phyloP scores from a whole-genome alignment of 148 eudicot genomes.

The Cornus controversa region DNA sequence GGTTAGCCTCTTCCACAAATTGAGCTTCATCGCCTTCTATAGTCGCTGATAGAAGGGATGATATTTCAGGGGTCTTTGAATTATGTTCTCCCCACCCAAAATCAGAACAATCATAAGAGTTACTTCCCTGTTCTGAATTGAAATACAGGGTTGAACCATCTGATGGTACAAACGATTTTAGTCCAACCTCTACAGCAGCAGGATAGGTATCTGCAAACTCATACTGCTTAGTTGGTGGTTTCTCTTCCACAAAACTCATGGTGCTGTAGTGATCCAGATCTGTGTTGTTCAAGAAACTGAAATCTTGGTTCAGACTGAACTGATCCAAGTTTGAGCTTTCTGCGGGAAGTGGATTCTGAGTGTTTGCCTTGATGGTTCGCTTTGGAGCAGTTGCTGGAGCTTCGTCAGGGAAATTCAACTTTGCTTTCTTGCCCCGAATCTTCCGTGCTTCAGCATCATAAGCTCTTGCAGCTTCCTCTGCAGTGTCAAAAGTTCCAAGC shows the following conservation, averaged over 20 bases:
- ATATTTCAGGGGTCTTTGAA: conserved; percentile 65
- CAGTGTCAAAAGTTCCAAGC: conserved; percentile 97
- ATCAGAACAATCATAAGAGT: conserved; percentile 78
- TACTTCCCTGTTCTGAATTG: conserved; percentile 72
- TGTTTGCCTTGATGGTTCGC: conserved; percentile 34
- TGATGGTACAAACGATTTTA: conserved; percentile 28
- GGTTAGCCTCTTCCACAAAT: conserved; percentile 40
- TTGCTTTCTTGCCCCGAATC: conserved; percentile 94
- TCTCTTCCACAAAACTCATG: conserved; percentile 49
- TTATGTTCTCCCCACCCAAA: conserved; percentile 67
- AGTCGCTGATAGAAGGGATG: conserved; percentile 65
- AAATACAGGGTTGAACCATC: conserved; percentile 38
- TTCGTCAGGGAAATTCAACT: conserved; percentile 85
- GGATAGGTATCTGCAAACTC: conserved; percentile 25
- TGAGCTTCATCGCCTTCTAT: conserved; percentile 42
- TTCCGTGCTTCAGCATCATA: conserved; percentile 94
- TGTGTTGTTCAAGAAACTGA: conserved; percentile 27
- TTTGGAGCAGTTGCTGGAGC: conserved; percentile 32
- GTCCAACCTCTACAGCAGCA: conserved; percentile 27
- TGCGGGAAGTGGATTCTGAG: conserved; percentile 31
- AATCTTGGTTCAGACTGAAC: conserved; percentile 32
- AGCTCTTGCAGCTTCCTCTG: conserved; percentile 99
- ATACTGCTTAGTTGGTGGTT: conserved; percentile 46
- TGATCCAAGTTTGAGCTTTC: conserved; percentile 26
- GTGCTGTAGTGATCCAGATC: conserved; percentile 28